Evolutionary conservation across 768 basidiomycete species (phyloP).

Genomic region (Russula sp.): DNA sequence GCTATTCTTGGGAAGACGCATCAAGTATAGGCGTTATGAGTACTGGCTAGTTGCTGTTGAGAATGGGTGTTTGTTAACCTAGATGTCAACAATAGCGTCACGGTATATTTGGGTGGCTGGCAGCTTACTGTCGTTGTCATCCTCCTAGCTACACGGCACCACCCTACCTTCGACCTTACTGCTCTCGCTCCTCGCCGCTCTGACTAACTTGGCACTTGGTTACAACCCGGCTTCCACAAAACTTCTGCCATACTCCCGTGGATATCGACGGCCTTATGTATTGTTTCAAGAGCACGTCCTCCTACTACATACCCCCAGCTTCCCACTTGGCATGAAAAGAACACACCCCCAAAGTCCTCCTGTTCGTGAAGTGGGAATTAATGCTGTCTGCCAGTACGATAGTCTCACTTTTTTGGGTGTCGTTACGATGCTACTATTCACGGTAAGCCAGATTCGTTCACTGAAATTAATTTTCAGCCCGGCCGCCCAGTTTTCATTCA

Average conservation of each 20-base stretch:
- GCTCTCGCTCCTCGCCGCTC: background rate
- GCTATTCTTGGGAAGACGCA: too few species aligned
- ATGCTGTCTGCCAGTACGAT: background rate
- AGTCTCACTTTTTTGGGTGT: too few species aligned
- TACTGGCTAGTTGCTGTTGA: too few species aligned
- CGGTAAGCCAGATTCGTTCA: background rate
- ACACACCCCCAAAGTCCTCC: background rate
- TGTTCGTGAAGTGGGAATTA: too few species aligned
- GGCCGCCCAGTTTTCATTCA: background rate
- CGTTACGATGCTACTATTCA: background rate
- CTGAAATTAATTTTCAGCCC: background rate
- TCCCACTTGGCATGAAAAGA: background rate
- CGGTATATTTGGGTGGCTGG: too few species aligned
- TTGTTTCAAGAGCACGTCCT: background rate
- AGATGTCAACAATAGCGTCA: too few species aligned
- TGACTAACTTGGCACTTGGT: background rate
- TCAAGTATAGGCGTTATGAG: too few species aligned
- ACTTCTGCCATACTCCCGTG: background rate
- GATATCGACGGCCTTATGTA: background rate
- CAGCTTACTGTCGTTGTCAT: too few species aligned
- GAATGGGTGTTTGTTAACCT: too few species aligned
- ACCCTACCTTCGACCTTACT: background rate
- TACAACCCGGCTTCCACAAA: background rate
- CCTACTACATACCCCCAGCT: background rate
- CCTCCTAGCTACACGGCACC: background rate